Conservation (phyloP, 257 asterid species). For the Petunia secreta region DNA sequence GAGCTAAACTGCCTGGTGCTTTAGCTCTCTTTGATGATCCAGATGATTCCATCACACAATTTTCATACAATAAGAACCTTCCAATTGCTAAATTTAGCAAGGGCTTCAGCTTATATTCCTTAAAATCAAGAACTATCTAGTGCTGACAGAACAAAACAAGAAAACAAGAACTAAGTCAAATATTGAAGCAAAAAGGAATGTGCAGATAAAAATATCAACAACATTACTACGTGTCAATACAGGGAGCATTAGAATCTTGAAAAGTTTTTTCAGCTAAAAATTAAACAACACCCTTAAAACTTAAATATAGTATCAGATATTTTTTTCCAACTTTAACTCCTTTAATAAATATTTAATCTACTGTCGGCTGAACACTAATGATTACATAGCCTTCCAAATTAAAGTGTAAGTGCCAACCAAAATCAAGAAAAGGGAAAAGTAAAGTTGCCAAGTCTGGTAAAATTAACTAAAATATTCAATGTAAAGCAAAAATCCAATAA, state of each 20-base stretch:
- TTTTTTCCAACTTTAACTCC: neutral
- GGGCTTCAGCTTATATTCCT: no score
- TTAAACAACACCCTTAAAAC: neutral
- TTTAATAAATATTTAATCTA: neutral
- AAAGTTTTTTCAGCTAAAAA: slow-evolving; percentile 5
- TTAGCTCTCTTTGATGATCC: slow-evolving; percentile 75
- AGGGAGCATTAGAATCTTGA: slow-evolving; percentile 20
- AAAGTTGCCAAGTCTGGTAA: neutral
- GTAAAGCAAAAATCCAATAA: slow-evolving; percentile 11
- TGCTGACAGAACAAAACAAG: neutral
- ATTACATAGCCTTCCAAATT: slow-evolving; percentile 5
- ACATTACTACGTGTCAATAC: slow-evolving; percentile 23
- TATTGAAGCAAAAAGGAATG: neutral
- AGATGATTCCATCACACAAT: slow-evolving; percentile 60
- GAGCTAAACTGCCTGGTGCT: slow-evolving; percentile 52
- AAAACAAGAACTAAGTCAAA: neutral
- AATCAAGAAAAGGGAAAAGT: neutral
- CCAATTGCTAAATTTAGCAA: neutral
- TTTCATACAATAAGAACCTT: neutral
- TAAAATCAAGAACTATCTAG: no score
- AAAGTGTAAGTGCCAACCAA: slow-evolving; percentile 4
- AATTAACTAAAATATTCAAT: neutral
- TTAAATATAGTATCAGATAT: neutral
- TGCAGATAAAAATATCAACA: slow-evolving; percentile 2
- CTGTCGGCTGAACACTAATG: slow-evolving; percentile 23